These are phyloP conservation scores for Macaranga tanarius DNA, from an alignment of 441 rosid species.

Conservation along the genomic window DNA sequence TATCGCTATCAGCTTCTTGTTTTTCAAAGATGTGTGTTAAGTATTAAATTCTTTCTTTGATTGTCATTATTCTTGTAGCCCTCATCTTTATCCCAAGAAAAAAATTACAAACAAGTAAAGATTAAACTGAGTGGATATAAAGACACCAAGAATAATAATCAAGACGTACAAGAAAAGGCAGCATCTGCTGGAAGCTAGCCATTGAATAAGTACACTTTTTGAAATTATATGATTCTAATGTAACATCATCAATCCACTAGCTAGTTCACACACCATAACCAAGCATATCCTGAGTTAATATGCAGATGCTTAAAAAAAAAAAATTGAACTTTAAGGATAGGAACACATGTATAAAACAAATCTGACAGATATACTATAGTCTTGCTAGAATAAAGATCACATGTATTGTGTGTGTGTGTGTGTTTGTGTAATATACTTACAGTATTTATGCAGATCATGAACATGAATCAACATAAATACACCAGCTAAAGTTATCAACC, in stretches of 20 bases:
- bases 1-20: not conserved
- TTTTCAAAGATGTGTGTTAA: not conserved
- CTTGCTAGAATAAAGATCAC: not conserved
- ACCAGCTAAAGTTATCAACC: slow-evolving; percentile 18
- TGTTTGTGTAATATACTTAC: not conserved
- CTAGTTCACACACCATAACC: not conserved
- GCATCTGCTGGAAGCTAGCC: not conserved
- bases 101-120: not conserved
- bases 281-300: not conserved
- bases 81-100: not conserved
- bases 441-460: slow-evolving; percentile 10
- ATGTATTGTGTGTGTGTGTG: too few relatives aligned
- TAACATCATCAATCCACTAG: not conserved
- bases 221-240: not conserved
- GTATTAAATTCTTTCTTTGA: not conserved
- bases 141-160: not conserved
- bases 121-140: slow-evolving; percentile 1
- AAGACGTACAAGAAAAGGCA: not conserved
- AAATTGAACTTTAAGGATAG: not conserved
- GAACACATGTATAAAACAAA: too few relatives aligned
- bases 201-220: not conserved
- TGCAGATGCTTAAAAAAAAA: not conserved
- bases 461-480: slow-evolving; percentile 1
- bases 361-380: not conserved
- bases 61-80: not conserved